phyloP scores from a whole-genome alignment of 2,329 filamentous ascomycete species.

The Coniella vitis region DNA sequence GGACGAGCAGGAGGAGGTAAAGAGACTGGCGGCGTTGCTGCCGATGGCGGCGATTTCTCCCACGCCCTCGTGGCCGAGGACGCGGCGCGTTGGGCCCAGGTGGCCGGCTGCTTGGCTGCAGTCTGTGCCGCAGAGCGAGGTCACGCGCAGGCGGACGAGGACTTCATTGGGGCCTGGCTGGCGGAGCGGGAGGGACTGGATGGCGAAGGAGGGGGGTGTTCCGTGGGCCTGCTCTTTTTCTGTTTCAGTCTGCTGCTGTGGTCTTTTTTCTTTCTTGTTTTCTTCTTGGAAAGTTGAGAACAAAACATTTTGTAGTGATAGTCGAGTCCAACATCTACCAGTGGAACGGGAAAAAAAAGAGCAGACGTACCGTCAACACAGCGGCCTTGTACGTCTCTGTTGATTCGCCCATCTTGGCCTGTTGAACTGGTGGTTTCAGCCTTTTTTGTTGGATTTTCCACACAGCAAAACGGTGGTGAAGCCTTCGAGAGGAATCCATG shows the following conservation, averaged over 20 bases:
- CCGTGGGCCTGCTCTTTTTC: slow-evolving; percentile 1
- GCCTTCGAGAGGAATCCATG: too few relatives aligned
- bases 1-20: too few relatives aligned
- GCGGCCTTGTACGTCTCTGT: slow-evolving; percentile 14
- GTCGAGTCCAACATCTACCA: background rate
- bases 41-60: slow-evolving; percentile 33
- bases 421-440: too few relatives aligned
- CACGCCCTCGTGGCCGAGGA: slow-evolving; percentile 39
- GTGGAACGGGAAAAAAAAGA: background rate
- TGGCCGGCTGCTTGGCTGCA: slow-evolving; percentile 30
- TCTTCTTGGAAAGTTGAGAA: too few relatives aligned
- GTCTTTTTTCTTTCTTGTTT: too few relatives aligned
- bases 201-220: slow-evolving; percentile 14
- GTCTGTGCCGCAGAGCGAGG: slow-evolving; percentile 34
- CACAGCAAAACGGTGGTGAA: too few relatives aligned
- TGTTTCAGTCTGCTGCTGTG: background rate
- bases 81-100: slow-evolving; percentile 27
- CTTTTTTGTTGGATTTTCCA: too few relatives aligned
- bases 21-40: slow-evolving; percentile 21
- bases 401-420: slow-evolving; percentile 2
- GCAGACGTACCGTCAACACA: slow-evolving; percentile 10
- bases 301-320: background rate
- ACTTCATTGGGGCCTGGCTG: slow-evolving; percentile 24
- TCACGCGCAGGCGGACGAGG: slow-evolving; percentile 29
- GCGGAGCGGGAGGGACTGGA: slow-evolving; percentile 22